A percentile compares a stretch with the other conserved stretches of the same genome.
These are phyloP conservation scores for Kickxella alabastrina DNA, from an alignment of 192 early-diverging fungal species.

Conservation along the genomic window DNA sequence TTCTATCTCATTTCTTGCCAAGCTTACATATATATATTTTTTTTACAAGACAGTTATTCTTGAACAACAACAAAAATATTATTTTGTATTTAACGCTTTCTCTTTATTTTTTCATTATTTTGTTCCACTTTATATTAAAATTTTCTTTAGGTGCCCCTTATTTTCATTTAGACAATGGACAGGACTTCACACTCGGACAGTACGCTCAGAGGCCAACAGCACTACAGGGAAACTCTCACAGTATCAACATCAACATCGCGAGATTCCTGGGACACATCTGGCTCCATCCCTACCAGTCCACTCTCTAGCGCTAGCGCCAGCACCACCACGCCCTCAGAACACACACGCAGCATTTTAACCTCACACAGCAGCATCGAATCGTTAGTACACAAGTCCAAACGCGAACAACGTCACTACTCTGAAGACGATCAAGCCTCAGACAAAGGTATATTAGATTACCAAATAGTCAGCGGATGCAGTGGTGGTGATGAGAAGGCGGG, in stretches of 20 bases:
- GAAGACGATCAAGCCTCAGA: background rate
- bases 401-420: too few species aligned
- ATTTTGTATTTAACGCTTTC: background rate
- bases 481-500: too few species aligned
- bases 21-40: background rate
- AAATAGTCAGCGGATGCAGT: slow-evolving; percentile 8
- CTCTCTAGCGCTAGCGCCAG: too few species aligned
- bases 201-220: too few species aligned
- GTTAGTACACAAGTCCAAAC: slow-evolving; percentile 13
- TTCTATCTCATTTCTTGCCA: background rate
- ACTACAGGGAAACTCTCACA: too few species aligned
- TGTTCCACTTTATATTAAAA: too few species aligned
- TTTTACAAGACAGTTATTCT: background rate
- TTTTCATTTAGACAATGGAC: too few species aligned
- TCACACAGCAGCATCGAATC: slow-evolving; percentile 20
- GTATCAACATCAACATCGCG: background rate
- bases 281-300: slow-evolving; percentile 8
- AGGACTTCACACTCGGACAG: too few species aligned
- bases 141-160: too few species aligned
- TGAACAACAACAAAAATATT: background rate
- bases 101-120: background rate
- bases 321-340: background rate
- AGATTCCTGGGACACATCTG: background rate
- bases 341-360: slow-evolving; percentile 1
- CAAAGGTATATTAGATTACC: background rate